These are phyloP conservation scores for Jimgerdemannia lactiflua DNA, from an alignment of 192 early-diverging fungal species.

Conservation along the genomic window DNA sequence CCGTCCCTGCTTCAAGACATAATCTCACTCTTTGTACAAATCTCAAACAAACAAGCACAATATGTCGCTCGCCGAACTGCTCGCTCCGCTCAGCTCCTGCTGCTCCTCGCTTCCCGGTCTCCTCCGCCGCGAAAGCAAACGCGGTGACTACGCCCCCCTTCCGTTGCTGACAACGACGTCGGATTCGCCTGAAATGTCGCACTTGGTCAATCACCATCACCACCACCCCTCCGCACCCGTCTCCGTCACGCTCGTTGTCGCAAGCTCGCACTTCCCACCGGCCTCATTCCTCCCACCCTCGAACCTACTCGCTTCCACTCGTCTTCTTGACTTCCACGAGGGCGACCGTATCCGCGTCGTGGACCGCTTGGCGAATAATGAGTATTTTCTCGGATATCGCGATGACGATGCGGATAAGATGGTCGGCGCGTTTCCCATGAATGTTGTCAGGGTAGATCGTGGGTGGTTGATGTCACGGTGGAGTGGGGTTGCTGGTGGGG, in stretches of 20 bases:
- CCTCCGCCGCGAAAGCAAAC: neutral
- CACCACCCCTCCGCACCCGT: neutral
- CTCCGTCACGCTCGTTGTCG: neutral
- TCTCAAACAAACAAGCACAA: neutral
- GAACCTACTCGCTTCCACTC: neutral
- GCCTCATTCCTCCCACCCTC: neutral
- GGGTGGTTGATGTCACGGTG: neutral
- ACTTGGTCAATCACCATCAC: neutral
- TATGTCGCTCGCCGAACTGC: neutral
- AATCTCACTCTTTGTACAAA: neutral
- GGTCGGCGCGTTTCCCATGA: neutral
- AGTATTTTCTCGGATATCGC: neutral
- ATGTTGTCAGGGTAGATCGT: neutral
- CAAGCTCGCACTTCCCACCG: neutral
- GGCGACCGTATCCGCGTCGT: neutral
- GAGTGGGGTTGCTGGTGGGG: neutral
- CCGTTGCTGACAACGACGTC: neutral
- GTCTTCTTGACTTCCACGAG: neutral
- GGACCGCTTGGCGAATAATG: neutral
- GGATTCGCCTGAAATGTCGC: neutral
- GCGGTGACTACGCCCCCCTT: neutral
- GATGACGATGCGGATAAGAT: neutral
- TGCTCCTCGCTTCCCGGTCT: neutral
- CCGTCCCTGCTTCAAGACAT: neutral
- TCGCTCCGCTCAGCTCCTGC: neutral